Evolutionary conservation across 75 land plant genomes (phyloP), one percentile per base, ranked within the genome.

Genomic region (Ceratopteris richardii): DNA sequence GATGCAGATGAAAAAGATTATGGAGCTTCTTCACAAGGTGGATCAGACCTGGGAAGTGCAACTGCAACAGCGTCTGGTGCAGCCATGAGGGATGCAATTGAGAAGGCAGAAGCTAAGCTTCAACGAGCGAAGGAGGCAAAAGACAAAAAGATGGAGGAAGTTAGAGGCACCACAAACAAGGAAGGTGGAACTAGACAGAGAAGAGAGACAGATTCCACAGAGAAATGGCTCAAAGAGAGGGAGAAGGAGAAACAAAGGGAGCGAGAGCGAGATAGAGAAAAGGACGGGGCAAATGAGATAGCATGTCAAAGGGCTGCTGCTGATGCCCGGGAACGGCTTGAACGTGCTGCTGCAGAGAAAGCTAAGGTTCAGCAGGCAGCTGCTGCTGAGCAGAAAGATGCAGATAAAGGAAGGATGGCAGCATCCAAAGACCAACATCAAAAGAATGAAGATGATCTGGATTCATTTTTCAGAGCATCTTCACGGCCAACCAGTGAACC

Each of bases 31-130:
- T 46, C 50, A 46, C 44, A 57, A 65, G 82, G 75, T 50, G 80
- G 79, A 57, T 48, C 52, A 24, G 21, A 63, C 56, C 64, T 59
- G 62, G 67, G 58, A 19, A 62, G 62, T 48, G 77, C 80, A 13
- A 66, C 63, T 44, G 86, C 85, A 54, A 72, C 74, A 66, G 84
- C 79, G 31, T 72, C 85, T 64, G 83, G 84, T 56, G 90, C 90
- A 67, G 87, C 91, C 37, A 87, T 81, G 84, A 84, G 70, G 62
- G 84, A 84, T n/a, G 92, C 88, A 28, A 81, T 87, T 83, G 80
- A 81, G 41, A 80, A 44, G 59, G 87, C 92, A 53, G 84, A 87
- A 61, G 84, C 87, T 51, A 87, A 87, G 62, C 70, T 87, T 20
- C 77, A 60, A 29, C 84, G 73, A 53, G 90, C 83, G 1, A 88